A percentile compares a stretch with the other conserved stretches of the same genome.
Evolutionary conservation across 2,329 filamentous ascomycete genomes (phyloP).

Genomic region (Diaporthe destruens): DNA sequence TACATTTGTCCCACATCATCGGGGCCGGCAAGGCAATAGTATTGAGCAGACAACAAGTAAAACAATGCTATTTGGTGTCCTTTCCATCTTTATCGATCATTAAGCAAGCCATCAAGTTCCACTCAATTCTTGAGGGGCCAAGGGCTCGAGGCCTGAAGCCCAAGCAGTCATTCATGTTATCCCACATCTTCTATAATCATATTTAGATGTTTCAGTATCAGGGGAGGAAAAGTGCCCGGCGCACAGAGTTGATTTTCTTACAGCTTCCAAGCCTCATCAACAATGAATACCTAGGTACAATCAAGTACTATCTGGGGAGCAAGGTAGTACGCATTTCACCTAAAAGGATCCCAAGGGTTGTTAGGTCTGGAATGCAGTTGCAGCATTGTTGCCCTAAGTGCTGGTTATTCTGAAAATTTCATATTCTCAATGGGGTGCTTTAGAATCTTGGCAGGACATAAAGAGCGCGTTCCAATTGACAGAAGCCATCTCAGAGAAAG

Average conservation of each 20-base stretch:
- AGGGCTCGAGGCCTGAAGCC: too few species aligned
- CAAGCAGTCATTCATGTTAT: too few species aligned
- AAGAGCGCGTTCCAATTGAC: not conserved
- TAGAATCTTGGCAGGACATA: not conserved
- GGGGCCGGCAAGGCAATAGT: not conserved
- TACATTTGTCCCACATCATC: not conserved
- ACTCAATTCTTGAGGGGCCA: not conserved
- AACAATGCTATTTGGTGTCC: not conserved
- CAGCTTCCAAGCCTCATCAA: not conserved
- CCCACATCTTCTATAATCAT: too few species aligned
- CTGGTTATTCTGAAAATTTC: not conserved
- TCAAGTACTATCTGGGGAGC: too few species aligned
- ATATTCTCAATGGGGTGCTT: not conserved
- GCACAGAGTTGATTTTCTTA: not conserved
- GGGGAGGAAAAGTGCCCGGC: not conserved
- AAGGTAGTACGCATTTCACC: not conserved
- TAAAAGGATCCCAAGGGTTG: not conserved
- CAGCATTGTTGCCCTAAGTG: not conserved
- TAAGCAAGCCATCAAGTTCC: not conserved
- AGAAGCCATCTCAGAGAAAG: not conserved
- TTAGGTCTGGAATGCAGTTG: not conserved
- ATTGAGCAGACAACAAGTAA: not conserved
- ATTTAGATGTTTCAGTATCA: not conserved
- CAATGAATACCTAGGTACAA: too few species aligned
- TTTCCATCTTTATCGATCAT: not conserved